These are phyloP conservation scores for Candida glucosophila DNA, from an alignment of 1,139 yeast species.

Conservation along the genomic window DNA sequence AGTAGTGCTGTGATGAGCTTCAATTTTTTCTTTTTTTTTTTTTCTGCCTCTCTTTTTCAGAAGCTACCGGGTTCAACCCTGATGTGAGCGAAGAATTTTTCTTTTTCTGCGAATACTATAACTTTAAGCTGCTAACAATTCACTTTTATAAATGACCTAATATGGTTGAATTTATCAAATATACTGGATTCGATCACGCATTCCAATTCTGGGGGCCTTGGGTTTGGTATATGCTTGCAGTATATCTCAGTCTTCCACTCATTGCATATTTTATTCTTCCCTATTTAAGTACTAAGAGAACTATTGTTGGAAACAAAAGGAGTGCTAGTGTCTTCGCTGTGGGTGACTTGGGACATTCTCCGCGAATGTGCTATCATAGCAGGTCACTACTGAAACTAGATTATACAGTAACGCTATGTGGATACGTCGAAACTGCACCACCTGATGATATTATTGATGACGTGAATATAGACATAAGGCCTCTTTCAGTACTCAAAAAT, in stretches of 20 bases:
- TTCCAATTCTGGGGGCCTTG: slow-evolving; percentile 27
- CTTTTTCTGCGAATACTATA: too few relatives aligned
- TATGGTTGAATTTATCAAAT: slow-evolving; percentile 12
- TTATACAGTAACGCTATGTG: slow-evolving; percentile 75
- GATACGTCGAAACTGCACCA: slow-evolving; percentile 60
- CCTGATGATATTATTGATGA: slow-evolving; percentile 44
- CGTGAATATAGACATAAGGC: slow-evolving; percentile 42
- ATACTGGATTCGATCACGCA: slow-evolving; percentile 20
- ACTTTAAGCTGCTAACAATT: too few relatives aligned
- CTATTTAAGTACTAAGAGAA: slow-evolving; percentile 12
- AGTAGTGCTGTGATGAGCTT: too few relatives aligned
- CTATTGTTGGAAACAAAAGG: slow-evolving; percentile 26
- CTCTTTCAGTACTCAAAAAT: slow-evolving; percentile 41
- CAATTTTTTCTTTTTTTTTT: too few relatives aligned
- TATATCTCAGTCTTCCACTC: slow-evolving; percentile 28
- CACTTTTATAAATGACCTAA: too few relatives aligned
- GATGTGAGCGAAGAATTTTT: too few relatives aligned
- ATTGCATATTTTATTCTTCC: slow-evolving; percentile 30
- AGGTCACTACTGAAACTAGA: slow-evolving; percentile 62
- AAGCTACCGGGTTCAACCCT: too few relatives aligned
- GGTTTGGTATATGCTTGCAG: slow-evolving; percentile 27
- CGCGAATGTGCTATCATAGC: slow-evolving; percentile 92
- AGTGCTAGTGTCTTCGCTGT: slow-evolving; percentile 72
- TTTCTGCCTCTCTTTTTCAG: too few relatives aligned
- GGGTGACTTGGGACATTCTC: slow-evolving; percentile 94